phyloP scores from a whole-genome alignment of 169 alveolate species.

The Eimeria nieschulzi region DNA sequence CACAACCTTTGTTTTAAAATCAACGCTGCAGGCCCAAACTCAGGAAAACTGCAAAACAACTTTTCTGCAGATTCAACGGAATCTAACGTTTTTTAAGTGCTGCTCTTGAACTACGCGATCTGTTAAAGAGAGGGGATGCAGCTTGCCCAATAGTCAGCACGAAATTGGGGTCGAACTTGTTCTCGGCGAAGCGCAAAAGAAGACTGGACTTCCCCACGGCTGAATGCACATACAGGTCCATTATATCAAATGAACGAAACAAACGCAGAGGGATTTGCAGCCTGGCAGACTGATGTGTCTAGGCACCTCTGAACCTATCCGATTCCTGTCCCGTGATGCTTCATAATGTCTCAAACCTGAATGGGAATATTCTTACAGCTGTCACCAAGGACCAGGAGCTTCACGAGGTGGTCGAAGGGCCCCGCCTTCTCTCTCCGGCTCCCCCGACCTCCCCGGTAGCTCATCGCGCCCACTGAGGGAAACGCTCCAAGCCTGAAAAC shows the following conservation, averaged over 20 bases:
- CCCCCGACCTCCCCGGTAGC: constrained; percentile 54
- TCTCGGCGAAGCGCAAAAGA: constrained; percentile 28
- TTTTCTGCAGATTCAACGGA: constrained; percentile 72
- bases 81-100: not conserved
- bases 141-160: constrained; percentile 66
- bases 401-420: constrained; percentile 69
- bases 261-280: no score
- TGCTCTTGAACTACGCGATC: not conserved
- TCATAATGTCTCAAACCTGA: not conserved
- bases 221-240: not conserved
- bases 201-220: constrained; percentile 49
- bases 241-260: no score
- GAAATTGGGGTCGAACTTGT: constrained; percentile 41
- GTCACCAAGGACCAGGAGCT: constrained; percentile 62
- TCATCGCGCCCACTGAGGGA: constrained; percentile 50
- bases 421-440: constrained; percentile 56
- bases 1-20: constrained; percentile 77
- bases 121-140: not conserved
- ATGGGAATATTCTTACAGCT: constrained; percentile 10
- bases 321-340: no score
- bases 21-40: constrained; percentile 88
- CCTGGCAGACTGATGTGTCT: no score
- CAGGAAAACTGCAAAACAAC: constrained; percentile 83
- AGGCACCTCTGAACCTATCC: no score
- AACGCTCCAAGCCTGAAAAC: constrained; percentile 16